phyloP scores from a whole-genome alignment of 1,139 yeast genomes.

The Diutina mesorugosa region DNA sequence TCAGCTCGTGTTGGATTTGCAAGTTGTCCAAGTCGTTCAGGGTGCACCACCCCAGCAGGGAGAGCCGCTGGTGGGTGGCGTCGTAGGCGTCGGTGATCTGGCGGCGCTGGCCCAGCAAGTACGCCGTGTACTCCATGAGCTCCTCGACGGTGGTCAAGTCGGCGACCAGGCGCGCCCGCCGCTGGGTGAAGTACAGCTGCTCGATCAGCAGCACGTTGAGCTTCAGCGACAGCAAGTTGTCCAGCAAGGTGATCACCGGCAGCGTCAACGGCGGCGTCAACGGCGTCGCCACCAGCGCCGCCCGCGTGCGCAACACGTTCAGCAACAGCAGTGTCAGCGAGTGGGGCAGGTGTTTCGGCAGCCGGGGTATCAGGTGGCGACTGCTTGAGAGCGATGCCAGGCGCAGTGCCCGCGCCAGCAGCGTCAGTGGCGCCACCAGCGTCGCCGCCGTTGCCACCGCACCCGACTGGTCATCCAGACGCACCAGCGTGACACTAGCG shows the following conservation, averaged over 20 bases:
- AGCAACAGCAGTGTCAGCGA: background rate
- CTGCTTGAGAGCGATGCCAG: background rate
- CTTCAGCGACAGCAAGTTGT: conserved; percentile 18
- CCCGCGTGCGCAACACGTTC: background rate
- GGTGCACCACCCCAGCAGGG: conserved; percentile 34
- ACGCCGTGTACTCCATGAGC: conserved; percentile 19
- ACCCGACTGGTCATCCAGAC: background rate
- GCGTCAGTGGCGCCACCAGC: background rate
- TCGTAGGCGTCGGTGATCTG: conserved; percentile 23
- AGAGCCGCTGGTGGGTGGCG: conserved; percentile 20
- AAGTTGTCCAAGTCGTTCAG: conserved; percentile 29
- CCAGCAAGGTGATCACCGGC: conserved; percentile 30
- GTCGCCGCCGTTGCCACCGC: background rate
- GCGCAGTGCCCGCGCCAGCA: background rate
- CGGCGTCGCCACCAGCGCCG: background rate
- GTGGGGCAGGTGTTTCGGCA: background rate
- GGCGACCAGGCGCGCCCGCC: background rate
- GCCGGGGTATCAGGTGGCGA: background rate
- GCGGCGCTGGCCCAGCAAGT: conserved; percentile 17
- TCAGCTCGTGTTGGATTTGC: conserved; percentile 20
- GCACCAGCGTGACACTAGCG: background rate
- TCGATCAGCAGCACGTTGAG: conserved; percentile 21
- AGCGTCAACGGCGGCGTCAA: conserved; percentile 22
- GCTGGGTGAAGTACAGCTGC: conserved; percentile 21
- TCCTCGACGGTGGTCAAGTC: conserved; percentile 14